Base-by-base conservation (phyloP, 768 basidiomycete genomes). In the Chlorophyllum brunneum region DNA sequence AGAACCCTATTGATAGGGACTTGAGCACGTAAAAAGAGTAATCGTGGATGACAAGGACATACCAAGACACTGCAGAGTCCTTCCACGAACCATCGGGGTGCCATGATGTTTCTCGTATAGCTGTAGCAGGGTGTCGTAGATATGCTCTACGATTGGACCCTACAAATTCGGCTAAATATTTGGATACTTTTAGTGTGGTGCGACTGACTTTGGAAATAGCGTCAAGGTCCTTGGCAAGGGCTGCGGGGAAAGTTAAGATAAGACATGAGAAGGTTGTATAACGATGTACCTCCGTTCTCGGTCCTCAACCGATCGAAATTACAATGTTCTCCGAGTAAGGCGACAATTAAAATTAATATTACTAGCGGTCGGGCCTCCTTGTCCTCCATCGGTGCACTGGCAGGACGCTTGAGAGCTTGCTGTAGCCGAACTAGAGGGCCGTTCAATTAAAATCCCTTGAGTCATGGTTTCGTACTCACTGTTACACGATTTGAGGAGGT, bases 21-120 rank as follows among this genome's bases (percentile, higher is more conserved):
- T 48, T 37, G 10, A 38, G 10, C 16, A 57, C 11, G 43, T 36
- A 7, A 40, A 22, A 31, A 18, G 31, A 27, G 8, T 27, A 43
- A 5, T 48, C 36, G 15, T 15, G 37, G 33, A 33, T 41, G 1
- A 26, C 2, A 31, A 11, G 30, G 16, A 61, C 78, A 26, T 55
- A 92, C 93, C 95, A 24, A 98, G 70, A 63, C 93, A 95, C 59
- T 92, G 88, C 49, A 97, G 65, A 18, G 90, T 77, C 26, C 89
- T 82, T n/a, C 79, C 79, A 23, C 83, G 82, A 15, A 93, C 70
- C 8, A 76, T 70, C 1, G 71, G 45, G 31, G 86, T 81, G 1
- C 68, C 67, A 43, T 27, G 22, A 30, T 83, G 80, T 57, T 86
- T 87, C 50, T 83, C 73, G 57, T 95, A 85, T 16, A 97, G 71